Evolutionary conservation across 495 filamentous ascomycete genomes (phyloP).

Genomic region (Hypoxylon trugodes): DNA sequence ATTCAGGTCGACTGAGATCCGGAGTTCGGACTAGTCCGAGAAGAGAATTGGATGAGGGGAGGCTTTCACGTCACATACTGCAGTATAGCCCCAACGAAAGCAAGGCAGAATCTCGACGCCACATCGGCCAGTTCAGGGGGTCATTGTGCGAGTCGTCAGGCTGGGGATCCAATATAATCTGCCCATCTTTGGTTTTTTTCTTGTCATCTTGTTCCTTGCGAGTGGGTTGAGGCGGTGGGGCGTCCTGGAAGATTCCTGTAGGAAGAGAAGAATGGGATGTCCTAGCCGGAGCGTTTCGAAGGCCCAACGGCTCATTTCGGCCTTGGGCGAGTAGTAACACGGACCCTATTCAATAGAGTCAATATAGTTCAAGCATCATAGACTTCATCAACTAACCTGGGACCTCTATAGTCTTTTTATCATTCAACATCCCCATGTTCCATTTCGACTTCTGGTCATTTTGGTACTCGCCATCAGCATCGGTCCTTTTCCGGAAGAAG

Average conservation of each 20-base stretch:
- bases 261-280: constrained; percentile 81
- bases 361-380: constrained; percentile 5
- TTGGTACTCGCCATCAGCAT: constrained; percentile 3
- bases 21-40: too few relatives aligned
- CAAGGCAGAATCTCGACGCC: constrained; percentile 83
- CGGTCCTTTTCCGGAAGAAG: constrained; percentile 25
- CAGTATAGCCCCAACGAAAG: constrained; percentile 90
- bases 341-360: constrained; percentile 66
- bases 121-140: constrained; percentile 89
- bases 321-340: constrained; percentile 78
- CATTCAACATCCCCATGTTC: constrained; percentile 86
- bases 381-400: constrained; percentile 68
- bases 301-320: constrained; percentile 82
- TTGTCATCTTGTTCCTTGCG: constrained; percentile 54
- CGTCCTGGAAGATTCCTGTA: constrained; percentile 59
- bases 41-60: too few relatives aligned
- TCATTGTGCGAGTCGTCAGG: constrained; percentile 92
- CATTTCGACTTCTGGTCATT: constrained; percentile 56
- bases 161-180: constrained; percentile 89
- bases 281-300: constrained; percentile 76
- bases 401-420: constrained; percentile 85
- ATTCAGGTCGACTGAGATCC: too few relatives aligned
- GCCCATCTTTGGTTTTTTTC: constrained; percentile 84
- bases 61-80: too few relatives aligned
- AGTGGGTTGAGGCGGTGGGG: constrained; percentile 26